Conservation (phyloP, 768 basidiomycete species). For the Podaxis mareebaensis region DNA sequence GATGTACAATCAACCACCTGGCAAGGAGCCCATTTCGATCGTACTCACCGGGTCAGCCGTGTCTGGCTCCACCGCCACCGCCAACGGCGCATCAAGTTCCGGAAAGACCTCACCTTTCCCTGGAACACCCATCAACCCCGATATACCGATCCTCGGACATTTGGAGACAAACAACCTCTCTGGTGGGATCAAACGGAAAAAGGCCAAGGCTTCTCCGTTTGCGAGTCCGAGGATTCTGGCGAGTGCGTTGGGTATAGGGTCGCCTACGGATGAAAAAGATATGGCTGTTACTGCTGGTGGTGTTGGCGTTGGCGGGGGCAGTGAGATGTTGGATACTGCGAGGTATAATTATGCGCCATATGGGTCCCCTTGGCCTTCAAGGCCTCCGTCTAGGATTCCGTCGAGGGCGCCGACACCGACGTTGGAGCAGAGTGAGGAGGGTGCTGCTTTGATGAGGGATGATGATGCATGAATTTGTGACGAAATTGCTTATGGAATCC, state of each 20-base stretch:
- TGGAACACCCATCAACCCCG: conserved; percentile 38
- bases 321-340: conserved; percentile 34
- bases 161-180: conserved; percentile 37
- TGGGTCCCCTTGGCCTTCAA: conserved; percentile 42
- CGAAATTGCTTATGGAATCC: neutral
- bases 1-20: conserved; percentile 86
- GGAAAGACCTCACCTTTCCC: conserved; percentile 30
- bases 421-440: conserved; percentile 1
- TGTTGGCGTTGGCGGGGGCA: neutral
- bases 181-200: conserved; percentile 36
- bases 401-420: conserved; percentile 29
- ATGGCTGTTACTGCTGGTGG: neutral
- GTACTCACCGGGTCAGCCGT: conserved; percentile 22
- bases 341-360: conserved; percentile 41
- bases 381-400: conserved; percentile 34
- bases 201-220: conserved; percentile 21
- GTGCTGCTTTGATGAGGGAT: neutral
- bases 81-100: neutral
- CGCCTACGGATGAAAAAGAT: neutral
- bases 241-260: conserved; percentile 43
- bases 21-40: conserved; percentile 30
- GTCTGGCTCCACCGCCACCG: neutral
- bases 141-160: conserved; percentile 63
- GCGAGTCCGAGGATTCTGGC: conserved; percentile 32
- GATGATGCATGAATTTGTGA: neutral